These are phyloP conservation scores for Neolecta irregularis DNA, from an alignment of 1,139 yeast species.

Conservation along the genomic window DNA sequence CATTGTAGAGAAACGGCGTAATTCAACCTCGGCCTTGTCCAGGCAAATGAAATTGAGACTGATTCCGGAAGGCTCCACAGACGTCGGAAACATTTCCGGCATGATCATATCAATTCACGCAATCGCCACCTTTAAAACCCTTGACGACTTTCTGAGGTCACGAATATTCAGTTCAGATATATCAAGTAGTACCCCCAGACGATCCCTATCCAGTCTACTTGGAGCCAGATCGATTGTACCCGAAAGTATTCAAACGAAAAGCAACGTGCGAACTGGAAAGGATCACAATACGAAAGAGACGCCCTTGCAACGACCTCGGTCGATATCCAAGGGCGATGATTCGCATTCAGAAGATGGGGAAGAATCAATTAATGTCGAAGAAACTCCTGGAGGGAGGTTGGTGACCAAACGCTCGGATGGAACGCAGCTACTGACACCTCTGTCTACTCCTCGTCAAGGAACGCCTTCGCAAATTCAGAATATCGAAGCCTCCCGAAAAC, in stretches of 20 bases:
- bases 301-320: no score
- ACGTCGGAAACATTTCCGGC: slow-evolving; percentile 22
- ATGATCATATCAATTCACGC: slow-evolving; percentile 73
- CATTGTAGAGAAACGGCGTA: slow-evolving; percentile 12
- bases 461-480: no score
- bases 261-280: no score
- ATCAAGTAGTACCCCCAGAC: background rate
- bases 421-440: no score
- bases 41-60: slow-evolving; percentile 54
- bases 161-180: slow-evolving; percentile 12
- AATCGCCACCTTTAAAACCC: slow-evolving; percentile 64
- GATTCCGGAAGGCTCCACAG: slow-evolving; percentile 22
- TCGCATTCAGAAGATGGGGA: no score
- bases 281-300: no score
- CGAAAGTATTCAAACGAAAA: background rate
- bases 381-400: background rate
- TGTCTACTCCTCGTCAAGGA: no score
- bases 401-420: slow-evolving; percentile 1
- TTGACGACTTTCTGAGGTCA: slow-evolving; percentile 38
- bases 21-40: slow-evolving; percentile 47
- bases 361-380: background rate
- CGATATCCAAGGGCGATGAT: no score
- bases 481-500: no score
- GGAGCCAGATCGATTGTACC: slow-evolving; percentile 1
- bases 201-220: slow-evolving; percentile 1